phyloP scores from a whole-genome alignment of 2,329 filamentous ascomycete species.

The Apiospora saccharicola region DNA sequence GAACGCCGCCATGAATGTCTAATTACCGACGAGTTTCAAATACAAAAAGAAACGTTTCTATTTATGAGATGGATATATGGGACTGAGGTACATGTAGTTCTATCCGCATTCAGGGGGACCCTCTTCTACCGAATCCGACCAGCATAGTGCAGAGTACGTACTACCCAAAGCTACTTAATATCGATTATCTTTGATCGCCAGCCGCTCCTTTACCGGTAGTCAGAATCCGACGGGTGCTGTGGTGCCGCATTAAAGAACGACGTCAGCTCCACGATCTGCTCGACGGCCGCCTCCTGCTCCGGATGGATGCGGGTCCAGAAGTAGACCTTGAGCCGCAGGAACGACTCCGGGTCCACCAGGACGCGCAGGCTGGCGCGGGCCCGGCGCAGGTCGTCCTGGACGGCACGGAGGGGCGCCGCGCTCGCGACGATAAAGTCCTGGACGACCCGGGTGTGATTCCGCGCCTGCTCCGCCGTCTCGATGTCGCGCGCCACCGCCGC shows the following conservation, averaged over 20 bases:
- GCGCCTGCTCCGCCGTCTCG: neutral
- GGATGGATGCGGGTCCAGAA: neutral
- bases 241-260: neutral
- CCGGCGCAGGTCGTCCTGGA: neutral
- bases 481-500: neutral
- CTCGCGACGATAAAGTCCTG: neutral
- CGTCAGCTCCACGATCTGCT: neutral
- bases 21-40: too few relatives aligned
- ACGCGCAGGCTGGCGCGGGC: neutral
- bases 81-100: too few relatives aligned
- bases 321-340: neutral
- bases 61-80: too few relatives aligned
- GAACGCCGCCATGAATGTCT: too few relatives aligned
- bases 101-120: too few relatives aligned
- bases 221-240: too few relatives aligned
- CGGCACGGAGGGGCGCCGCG: neutral
- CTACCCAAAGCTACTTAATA: too few relatives aligned
- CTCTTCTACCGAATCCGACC: too few relatives aligned
- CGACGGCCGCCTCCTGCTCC: neutral
- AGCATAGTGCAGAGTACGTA: too few relatives aligned
- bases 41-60: too few relatives aligned
- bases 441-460: neutral
- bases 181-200: neutral
- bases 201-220: too few relatives aligned
- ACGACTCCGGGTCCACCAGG: neutral